phyloP scores from a whole-genome alignment of 2,329 filamentous ascomycete species.

The Chaetomiaceae sp. region DNA sequence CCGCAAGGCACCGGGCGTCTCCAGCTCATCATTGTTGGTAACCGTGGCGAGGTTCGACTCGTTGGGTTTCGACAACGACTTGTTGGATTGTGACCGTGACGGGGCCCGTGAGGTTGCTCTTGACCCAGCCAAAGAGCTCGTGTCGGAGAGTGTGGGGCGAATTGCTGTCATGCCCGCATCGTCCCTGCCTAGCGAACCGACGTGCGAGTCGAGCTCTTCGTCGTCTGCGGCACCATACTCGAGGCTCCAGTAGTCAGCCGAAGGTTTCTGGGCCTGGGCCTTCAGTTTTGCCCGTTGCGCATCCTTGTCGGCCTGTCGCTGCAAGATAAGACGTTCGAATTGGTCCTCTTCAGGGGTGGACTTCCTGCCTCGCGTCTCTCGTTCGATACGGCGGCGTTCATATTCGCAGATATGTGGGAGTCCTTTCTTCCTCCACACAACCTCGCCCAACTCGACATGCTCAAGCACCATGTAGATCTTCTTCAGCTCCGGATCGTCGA shows the following conservation, averaged over 20 bases:
- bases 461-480: slow-evolving; percentile 99
- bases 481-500: slow-evolving; percentile 91
- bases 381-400: slow-evolving; percentile 76
- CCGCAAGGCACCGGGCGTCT: slow-evolving; percentile 49
- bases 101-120: slow-evolving; percentile 44
- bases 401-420: slow-evolving; percentile 76
- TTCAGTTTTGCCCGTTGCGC: slow-evolving; percentile 51
- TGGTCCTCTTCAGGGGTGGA: slow-evolving; percentile 57
- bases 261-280: slow-evolving; percentile 45
- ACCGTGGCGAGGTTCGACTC: slow-evolving; percentile 34
- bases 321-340: slow-evolving; percentile 56
- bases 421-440: slow-evolving; percentile 88
- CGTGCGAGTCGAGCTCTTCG: slow-evolving; percentile 39
- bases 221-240: slow-evolving; percentile 67
- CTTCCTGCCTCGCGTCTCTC: slow-evolving; percentile 59
- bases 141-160: slow-evolving; percentile 33
- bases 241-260: slow-evolving; percentile 73
- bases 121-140: slow-evolving; percentile 37
- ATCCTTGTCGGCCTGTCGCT: slow-evolving; percentile 54
- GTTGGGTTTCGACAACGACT: slow-evolving; percentile 37
- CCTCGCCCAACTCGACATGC: slow-evolving; percentile 89
- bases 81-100: slow-evolving; percentile 45
- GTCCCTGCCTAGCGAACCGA: slow-evolving; percentile 41
- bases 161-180: slow-evolving; percentile 38
- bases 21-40: slow-evolving; percentile 48